Percentiles rank a stretch among this genome's conserved stretches.
phyloP scores from a whole-genome alignment of 441 rosid genomes.

The Eruca vesicaria region DNA sequence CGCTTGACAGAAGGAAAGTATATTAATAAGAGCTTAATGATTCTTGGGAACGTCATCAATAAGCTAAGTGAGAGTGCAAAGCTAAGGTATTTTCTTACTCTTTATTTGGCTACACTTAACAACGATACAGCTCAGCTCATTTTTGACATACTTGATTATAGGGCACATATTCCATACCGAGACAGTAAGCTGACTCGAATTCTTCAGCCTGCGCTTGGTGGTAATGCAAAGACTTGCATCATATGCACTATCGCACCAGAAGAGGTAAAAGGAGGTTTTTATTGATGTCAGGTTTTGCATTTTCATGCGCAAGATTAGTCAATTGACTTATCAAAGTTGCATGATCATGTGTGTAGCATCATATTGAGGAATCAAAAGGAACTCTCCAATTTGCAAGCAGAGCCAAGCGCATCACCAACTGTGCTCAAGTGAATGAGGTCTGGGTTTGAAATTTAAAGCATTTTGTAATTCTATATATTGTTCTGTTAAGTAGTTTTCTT shows the following conservation, averaged over 20 bases:
- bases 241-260: slow-evolving; percentile 94
- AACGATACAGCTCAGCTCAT: slow-evolving; percentile 5
- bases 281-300: neutral
- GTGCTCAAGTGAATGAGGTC: slow-evolving; percentile 97
- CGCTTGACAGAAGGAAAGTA: slow-evolving; percentile 89
- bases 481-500: neutral
- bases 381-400: slow-evolving; percentile 93
- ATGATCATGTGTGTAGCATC: slow-evolving; percentile 48
- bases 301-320: neutral
- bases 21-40: slow-evolving; percentile 95
- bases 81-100: slow-evolving; percentile 55
- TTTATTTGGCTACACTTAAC: neutral
- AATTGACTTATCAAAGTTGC: slow-evolving; percentile 16
- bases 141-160: slow-evolving; percentile 29
- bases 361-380: slow-evolving; percentile 92
- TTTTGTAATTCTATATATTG: neutral
- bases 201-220: slow-evolving; percentile 96
- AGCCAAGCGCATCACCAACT: slow-evolving; percentile 91
- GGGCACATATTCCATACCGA: slow-evolving; percentile 94
- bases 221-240: slow-evolving; percentile 90
- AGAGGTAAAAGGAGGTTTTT: slow-evolving; percentile 49
- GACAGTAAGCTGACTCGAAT: slow-evolving; percentile 95
- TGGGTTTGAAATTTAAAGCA: slow-evolving; percentile 7
- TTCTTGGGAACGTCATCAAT: slow-evolving; percentile 93
- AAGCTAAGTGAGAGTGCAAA: slow-evolving; percentile 79